Conservation (phyloP, 2,329 filamentous ascomycete genomes). For the Elsinoe ampelina region DNA sequence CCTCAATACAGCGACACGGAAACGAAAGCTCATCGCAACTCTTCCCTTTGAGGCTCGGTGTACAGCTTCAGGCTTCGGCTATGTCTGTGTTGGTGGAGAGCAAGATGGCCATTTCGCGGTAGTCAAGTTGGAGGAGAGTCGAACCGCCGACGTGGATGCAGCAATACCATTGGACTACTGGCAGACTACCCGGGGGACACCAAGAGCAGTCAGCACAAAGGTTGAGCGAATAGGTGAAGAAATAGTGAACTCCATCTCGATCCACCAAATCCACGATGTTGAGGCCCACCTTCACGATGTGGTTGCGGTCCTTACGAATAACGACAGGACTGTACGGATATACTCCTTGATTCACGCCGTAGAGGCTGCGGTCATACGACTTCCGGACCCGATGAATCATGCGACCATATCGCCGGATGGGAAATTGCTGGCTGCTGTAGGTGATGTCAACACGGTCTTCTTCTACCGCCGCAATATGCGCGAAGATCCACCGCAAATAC, state of each 20-base stretch:
- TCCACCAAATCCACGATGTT: slow-evolving; percentile 51
- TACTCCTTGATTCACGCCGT: slow-evolving; percentile 63
- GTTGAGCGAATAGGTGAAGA: slow-evolving; percentile 52
- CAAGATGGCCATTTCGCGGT: slow-evolving; percentile 80
- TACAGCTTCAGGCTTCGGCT: slow-evolving; percentile 75
- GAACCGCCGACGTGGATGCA: slow-evolving; percentile 45
- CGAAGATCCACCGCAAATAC: slow-evolving; percentile 27
- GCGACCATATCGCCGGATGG: slow-evolving; percentile 90
- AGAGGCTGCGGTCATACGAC: slow-evolving; percentile 59
- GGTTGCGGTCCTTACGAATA: slow-evolving; percentile 75
- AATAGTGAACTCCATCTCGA: slow-evolving; percentile 59
- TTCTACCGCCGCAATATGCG: slow-evolving; percentile 54
- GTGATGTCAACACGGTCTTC: slow-evolving; percentile 79
- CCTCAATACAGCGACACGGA: slow-evolving; percentile 56
- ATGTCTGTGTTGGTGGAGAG: slow-evolving; percentile 78
- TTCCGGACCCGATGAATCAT: slow-evolving; percentile 85
- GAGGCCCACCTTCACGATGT: slow-evolving; percentile 37
- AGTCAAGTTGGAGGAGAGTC: slow-evolving; percentile 49
- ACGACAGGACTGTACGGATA: slow-evolving; percentile 81
- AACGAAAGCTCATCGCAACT: slow-evolving; percentile 66
- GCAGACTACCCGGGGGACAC: slow-evolving; percentile 31
- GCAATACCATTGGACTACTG: slow-evolving; percentile 41
- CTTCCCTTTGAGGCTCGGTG: slow-evolving; percentile 63
- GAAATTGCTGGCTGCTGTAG: slow-evolving; percentile 67
- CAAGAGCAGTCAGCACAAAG: slow-evolving; percentile 45